These are phyloP conservation scores for Barnettozyma sucrosica DNA, from an alignment of 805 yeast genomes.

Conservation along the genomic window DNA sequence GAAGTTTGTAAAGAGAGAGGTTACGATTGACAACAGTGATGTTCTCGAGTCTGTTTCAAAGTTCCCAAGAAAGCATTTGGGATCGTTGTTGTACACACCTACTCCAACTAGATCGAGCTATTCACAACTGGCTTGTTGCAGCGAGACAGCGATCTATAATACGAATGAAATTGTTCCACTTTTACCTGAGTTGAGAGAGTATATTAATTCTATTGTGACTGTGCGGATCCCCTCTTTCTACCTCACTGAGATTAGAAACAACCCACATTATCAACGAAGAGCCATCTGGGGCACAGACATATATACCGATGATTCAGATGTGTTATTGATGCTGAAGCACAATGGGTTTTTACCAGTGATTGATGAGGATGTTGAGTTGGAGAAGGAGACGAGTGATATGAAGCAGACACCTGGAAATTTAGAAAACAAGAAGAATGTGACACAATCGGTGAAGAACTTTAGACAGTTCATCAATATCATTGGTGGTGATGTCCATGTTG, in stretches of 20 bases:
- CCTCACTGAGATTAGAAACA: constrained; percentile 22
- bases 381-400: constrained; percentile 11
- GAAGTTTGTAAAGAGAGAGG: constrained; percentile 20
- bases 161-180: constrained; percentile 20
- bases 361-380: constrained; percentile 20
- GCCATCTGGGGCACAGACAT: constrained; percentile 88
- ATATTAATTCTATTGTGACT: constrained; percentile 36
- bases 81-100: constrained; percentile 52
- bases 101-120: constrained; percentile 43
- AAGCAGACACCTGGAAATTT: constrained; percentile 38
- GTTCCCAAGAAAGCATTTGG: constrained; percentile 44
- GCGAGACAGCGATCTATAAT: constrained; percentile 4
- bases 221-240: constrained; percentile 26
- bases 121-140: constrained; percentile 14
- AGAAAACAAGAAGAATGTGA: constrained; percentile 27
- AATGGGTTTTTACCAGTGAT: constrained; percentile 53
- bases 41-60: constrained; percentile 35
- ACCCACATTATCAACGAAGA: constrained; percentile 19
- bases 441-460: constrained; percentile 25
- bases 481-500: constrained; percentile 31
- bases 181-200: constrained; percentile 30
- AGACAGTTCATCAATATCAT: constrained; percentile 24
- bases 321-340: constrained; percentile 69
- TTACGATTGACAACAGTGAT: constrained; percentile 33
- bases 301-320: constrained; percentile 91